Evolutionary conservation across 345 rosid genomes (phyloP).

Genomic region (Syzygium oleosum): DNA sequence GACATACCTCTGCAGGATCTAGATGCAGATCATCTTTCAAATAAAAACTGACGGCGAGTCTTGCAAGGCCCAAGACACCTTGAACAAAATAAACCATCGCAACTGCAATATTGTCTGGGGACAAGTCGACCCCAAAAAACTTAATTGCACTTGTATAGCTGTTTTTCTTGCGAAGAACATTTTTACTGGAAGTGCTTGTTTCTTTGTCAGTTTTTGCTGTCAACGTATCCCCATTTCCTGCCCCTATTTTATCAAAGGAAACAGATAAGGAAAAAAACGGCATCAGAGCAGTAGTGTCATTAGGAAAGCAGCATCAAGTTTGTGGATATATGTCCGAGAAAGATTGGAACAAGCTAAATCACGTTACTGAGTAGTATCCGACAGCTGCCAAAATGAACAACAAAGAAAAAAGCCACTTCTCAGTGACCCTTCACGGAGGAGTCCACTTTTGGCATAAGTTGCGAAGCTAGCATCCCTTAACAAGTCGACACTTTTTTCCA

Average conservation of each 20-base stretch:
- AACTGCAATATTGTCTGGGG: constrained; percentile 89
- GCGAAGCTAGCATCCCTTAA: background rate
- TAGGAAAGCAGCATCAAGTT: background rate
- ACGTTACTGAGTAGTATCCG: background rate
- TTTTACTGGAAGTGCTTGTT: constrained; percentile 11
- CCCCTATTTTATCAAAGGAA: constrained; percentile 16
- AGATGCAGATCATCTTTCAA: constrained; percentile 91
- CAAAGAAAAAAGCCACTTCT: background rate
- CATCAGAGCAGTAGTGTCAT: background rate
- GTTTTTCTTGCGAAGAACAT: constrained; percentile 28
- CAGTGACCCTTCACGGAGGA: background rate
- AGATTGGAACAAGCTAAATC: background rate
- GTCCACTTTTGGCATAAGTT: background rate
- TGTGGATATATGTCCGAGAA: background rate
- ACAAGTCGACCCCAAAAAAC: constrained; percentile 67
- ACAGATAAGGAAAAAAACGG: background rate
- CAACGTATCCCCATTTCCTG: constrained; percentile 43
- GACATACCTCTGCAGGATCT: constrained; percentile 92
- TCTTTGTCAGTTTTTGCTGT: constrained; percentile 34
- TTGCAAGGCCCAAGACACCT: constrained; percentile 91
- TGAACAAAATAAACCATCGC: constrained; percentile 99
- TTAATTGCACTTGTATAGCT: constrained; percentile 19
- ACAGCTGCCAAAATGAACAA: background rate
- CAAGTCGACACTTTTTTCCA: background rate
- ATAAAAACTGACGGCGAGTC: constrained; percentile 93